These are phyloP conservation scores for Anethum foeniculum DNA, from an alignment of 140 eudicot genomes.

Conservation along the genomic window DNA sequence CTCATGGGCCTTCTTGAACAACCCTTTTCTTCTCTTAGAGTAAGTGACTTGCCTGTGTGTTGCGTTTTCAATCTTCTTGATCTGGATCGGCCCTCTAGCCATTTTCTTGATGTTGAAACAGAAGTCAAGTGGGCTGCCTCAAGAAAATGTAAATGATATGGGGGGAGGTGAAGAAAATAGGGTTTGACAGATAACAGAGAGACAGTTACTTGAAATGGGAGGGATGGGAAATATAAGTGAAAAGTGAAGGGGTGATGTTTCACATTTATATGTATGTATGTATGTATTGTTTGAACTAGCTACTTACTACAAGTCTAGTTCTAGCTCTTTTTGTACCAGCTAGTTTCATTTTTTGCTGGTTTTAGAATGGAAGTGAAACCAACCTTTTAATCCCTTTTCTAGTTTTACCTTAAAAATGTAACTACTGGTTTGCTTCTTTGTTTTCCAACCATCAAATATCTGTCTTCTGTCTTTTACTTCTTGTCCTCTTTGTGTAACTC, in stretches of 20 bases:
- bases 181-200: neutral
- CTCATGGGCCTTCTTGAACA: neutral
- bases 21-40: constrained; percentile 1
- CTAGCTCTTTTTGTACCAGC: neutral
- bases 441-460: neutral
- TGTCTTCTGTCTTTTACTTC: neutral
- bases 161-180: neutral
- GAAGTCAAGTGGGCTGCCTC: neutral
- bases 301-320: neutral
- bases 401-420: neutral
- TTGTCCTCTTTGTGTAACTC: neutral
- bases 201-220: neutral
- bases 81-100: constrained; percentile 7
- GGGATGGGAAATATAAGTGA: neutral
- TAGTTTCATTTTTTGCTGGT: neutral
- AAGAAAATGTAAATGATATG: neutral
- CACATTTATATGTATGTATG: neutral
- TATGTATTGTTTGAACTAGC: neutral
- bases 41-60: constrained; percentile 2
- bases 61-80: constrained; percentile 3
- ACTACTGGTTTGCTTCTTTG: neutral
- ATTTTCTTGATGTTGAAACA: neutral
- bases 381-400: neutral
- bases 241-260: neutral
- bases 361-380: neutral